These are phyloP conservation scores for Hypholoma sublateritium DNA, from an alignment of 768 basidiomycete genomes.

Conservation along the genomic window DNA sequence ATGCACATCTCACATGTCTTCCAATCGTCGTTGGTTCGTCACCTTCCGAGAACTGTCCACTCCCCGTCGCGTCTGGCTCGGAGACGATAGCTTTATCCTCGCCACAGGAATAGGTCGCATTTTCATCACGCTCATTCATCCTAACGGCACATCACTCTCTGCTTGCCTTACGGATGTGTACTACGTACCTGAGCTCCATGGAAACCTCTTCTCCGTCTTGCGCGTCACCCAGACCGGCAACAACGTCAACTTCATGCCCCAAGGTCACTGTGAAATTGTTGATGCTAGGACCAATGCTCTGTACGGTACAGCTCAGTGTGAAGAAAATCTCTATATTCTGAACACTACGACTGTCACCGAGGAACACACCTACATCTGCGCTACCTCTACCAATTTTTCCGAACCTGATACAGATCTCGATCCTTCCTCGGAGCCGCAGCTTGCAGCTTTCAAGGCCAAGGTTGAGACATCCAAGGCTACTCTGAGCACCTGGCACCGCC, in stretches of 20 bases:
- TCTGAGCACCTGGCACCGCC: background rate
- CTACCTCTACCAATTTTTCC: background rate
- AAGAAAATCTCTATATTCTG: background rate
- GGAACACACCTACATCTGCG: background rate
- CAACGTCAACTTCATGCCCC: background rate
- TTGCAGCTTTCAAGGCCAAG: background rate
- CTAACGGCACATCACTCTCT: background rate
- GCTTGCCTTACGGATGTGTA: background rate
- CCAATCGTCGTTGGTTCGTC: conserved; percentile 10
- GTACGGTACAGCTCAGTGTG: background rate
- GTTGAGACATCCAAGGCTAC: background rate
- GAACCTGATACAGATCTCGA: background rate
- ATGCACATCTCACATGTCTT: conserved; percentile 13
- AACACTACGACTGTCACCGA: background rate
- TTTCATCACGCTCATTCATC: background rate
- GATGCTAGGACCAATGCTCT: background rate
- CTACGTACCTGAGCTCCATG: conserved; percentile 2
- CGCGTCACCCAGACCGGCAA: conserved; percentile 3
- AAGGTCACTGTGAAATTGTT: background rate
- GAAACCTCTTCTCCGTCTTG: conserved; percentile 3
- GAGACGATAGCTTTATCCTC: conserved; percentile 15
- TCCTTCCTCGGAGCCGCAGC: background rate
- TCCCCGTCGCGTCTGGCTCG: conserved; percentile 13
- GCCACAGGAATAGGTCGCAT: conserved; percentile 8
- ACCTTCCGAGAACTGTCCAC: conserved; percentile 1